Conservation (phyloP, 192 early-diverging fungal species). For the Mortierella antarctica region DNA sequence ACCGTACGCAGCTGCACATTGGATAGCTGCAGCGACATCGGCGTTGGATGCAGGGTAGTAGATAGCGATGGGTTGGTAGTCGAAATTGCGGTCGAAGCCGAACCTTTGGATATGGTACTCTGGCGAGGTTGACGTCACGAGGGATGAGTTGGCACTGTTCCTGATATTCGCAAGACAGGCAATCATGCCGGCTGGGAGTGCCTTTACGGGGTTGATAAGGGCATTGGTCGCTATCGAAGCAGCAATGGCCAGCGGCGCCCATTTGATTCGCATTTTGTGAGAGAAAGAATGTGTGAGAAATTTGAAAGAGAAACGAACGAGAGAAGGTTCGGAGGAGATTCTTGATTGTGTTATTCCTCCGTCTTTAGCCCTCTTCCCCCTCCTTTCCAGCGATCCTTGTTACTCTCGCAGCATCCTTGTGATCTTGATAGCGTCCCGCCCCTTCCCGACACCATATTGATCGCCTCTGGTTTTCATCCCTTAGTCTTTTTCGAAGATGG, state of each 20-base stretch:
- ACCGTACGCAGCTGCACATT: slow-evolving; percentile 22
- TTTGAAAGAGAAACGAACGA: not conserved
- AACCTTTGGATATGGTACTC: slow-evolving; percentile 1
- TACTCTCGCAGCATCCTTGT: no score
- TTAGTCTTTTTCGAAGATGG: no score
- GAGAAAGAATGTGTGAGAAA: not conserved
- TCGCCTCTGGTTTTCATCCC: no score
- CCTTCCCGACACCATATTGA: no score
- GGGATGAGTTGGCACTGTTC: slow-evolving; percentile 20
- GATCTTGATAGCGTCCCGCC: no score
- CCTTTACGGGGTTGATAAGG: not conserved
- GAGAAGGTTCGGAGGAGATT: not conserved
- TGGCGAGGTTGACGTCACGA: not conserved
- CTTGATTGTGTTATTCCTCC: no score
- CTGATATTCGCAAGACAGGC: slow-evolving; percentile 7
- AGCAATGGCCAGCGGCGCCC: not conserved
- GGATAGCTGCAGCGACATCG: slow-evolving; percentile 10
- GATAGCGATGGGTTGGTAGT: slow-evolving; percentile 15
- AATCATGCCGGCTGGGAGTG: not conserved
- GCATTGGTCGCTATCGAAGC: not conserved
- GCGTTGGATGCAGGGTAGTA: not conserved
- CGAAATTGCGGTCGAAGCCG: slow-evolving; percentile 3
- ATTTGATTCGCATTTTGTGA: not conserved
- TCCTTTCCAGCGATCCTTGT: no score
- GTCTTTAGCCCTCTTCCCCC: no score